These are phyloP conservation scores for Solanum dulcamara DNA, from an alignment of 257 asterid genomes.

Conservation along the genomic window DNA sequence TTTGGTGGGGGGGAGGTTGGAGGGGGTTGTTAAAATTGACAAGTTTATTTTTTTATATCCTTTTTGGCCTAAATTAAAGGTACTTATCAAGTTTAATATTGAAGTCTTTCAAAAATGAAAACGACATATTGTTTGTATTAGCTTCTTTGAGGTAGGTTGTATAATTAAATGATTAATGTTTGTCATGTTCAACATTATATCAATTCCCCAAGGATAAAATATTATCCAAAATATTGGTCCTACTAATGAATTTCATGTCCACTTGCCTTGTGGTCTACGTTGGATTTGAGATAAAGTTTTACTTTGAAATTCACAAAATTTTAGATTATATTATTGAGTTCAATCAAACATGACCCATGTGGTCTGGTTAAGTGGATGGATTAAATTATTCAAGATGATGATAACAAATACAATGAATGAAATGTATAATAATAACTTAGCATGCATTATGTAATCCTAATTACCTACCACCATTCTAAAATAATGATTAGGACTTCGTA, in stretches of 20 bases:
- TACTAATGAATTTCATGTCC: constrained; percentile 1
- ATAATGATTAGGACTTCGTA: background rate
- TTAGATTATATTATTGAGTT: background rate
- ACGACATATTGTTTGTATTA: background rate
- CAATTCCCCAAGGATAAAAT: background rate
- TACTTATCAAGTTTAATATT: background rate
- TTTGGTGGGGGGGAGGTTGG: background rate
- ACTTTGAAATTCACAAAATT: background rate
- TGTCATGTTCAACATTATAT: background rate
- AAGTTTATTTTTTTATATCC: background rate
- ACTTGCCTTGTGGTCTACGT: constrained; percentile 4
- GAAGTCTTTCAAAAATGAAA: background rate
- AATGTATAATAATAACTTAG: background rate
- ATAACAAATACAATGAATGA: constrained; percentile 7
- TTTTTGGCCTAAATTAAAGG: background rate
- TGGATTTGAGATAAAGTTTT: background rate
- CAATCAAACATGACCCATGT: constrained; percentile 19
- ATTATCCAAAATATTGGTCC: background rate
- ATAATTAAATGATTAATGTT: background rate
- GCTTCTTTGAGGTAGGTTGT: background rate
- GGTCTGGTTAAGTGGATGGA: background rate
- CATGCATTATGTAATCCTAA: constrained; percentile 9
- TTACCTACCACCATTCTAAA: background rate
- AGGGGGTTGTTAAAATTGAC: background rate
- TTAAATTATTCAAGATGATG: background rate